These are phyloP conservation scores for Rhazya stricta DNA, from an alignment of 257 asterid species.

Conservation along the genomic window DNA sequence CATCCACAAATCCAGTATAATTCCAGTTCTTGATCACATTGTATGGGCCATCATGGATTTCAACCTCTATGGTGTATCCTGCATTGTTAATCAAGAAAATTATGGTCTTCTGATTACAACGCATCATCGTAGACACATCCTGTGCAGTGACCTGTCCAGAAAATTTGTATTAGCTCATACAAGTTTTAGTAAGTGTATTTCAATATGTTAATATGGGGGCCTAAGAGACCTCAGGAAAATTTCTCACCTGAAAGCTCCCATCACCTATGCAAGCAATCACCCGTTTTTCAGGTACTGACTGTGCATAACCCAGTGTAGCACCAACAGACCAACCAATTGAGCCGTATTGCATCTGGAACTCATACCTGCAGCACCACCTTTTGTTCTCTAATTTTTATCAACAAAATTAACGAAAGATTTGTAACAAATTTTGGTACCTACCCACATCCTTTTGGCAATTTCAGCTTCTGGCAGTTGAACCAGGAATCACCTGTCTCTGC, in stretches of 20 bases:
- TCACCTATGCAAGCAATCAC: slow-evolving; percentile 63
- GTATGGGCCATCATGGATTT: slow-evolving; percentile 70
- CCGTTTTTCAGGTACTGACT: slow-evolving; percentile 48
- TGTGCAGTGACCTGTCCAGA: slow-evolving; percentile 54
- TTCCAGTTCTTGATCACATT: slow-evolving; percentile 78
- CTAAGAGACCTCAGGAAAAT: background rate
- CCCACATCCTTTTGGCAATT: slow-evolving; percentile 79
- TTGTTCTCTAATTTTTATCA: slow-evolving; percentile 25
- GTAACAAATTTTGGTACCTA: slow-evolving; percentile 22
- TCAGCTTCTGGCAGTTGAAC: slow-evolving; percentile 93
- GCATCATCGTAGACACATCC: slow-evolving; percentile 65
- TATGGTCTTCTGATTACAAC: slow-evolving; percentile 47
- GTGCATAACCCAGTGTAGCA: slow-evolving; percentile 70
- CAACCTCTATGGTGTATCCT: slow-evolving; percentile 71
- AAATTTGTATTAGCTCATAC: background rate
- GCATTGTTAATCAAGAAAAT: slow-evolving; percentile 72
- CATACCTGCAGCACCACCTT: slow-evolving; percentile 67
- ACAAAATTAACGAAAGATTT: slow-evolving; percentile 6
- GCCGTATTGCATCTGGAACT: slow-evolving; percentile 69
- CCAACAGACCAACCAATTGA: slow-evolving; percentile 55
- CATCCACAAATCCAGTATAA: slow-evolving; percentile 58
- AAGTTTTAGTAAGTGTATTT: background rate
- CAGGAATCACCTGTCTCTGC: slow-evolving; percentile 90
- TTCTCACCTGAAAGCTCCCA: slow-evolving; percentile 70
- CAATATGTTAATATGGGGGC: background rate